Percentiles rank a stretch among this genome's conserved stretches.
These are phyloP conservation scores for Cladosporium phlei DNA, from an alignment of 2,329 filamentous ascomycete species.

Conservation along the genomic window DNA sequence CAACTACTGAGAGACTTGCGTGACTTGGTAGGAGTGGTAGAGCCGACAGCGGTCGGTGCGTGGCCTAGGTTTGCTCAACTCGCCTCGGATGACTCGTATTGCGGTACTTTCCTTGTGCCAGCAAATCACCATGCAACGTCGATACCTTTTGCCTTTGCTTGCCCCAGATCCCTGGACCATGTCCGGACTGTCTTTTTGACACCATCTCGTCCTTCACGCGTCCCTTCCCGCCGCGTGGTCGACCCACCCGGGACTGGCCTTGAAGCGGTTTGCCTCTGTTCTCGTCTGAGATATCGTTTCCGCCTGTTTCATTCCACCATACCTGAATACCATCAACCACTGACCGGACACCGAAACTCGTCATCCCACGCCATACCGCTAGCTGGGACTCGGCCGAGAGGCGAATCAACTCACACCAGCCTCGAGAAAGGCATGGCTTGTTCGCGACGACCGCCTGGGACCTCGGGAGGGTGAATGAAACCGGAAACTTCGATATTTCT, in stretches of 20 bases:
- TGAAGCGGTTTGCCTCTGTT: neutral
- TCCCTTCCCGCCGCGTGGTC: slow-evolving; percentile 11
- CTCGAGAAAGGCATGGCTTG: slow-evolving; percentile 7
- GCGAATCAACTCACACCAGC: neutral
- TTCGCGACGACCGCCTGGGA: slow-evolving; percentile 12
- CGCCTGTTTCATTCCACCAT: neutral
- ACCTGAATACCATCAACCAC: neutral
- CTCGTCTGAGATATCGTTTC: slow-evolving; percentile 11
- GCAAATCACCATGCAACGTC: slow-evolving; percentile 1
- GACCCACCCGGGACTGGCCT: neutral
- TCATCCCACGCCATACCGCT: too few species aligned
- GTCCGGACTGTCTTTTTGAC: slow-evolving; percentile 1
- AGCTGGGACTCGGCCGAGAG: neutral
- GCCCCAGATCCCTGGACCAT: slow-evolving; percentile 10
- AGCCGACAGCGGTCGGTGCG: slow-evolving; percentile 6
- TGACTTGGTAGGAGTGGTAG: too few species aligned
- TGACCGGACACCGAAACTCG: neutral
- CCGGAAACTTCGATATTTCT: neutral
- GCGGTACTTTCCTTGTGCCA: slow-evolving; percentile 2
- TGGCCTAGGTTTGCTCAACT: slow-evolving; percentile 2
- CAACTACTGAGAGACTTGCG: too few species aligned
- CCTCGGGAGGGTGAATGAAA: slow-evolving; percentile 10
- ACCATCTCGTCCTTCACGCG: slow-evolving; percentile 6
- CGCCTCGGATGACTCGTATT: slow-evolving; percentile 7
- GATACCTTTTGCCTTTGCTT: slow-evolving; percentile 2